Evolutionary conservation across 352 stramenopile genomes (phyloP).

Genomic region (Phytophthora citricola): DNA sequence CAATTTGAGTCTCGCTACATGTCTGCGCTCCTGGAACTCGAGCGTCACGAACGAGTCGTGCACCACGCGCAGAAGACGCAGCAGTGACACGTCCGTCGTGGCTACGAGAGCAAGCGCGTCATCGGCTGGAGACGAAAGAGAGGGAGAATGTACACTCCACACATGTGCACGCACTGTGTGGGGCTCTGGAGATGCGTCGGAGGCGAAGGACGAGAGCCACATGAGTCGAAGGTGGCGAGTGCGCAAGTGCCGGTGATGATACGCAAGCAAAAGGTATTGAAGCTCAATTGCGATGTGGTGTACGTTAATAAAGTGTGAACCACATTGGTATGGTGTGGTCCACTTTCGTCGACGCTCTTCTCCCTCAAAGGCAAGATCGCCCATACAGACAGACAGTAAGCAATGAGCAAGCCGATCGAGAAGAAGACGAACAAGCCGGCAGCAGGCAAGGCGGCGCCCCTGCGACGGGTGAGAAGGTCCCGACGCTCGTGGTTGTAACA

Average conservation of each 20-base stretch:
- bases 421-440: constrained; percentile 36
- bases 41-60: constrained; percentile 64
- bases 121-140: constrained; percentile 8
- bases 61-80: constrained; percentile 52
- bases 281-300: constrained; percentile 12
- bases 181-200: constrained; percentile 7
- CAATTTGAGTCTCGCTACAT: constrained; percentile 47
- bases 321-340: neutral
- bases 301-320: constrained; percentile 8
- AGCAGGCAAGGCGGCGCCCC: constrained; percentile 5
- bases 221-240: constrained; percentile 27
- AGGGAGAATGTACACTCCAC: constrained; percentile 28
- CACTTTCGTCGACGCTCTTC: constrained; percentile 3
- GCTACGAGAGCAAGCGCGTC: constrained; percentile 45
- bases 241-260: constrained; percentile 32
- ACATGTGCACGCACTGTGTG: constrained; percentile 38
- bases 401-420: constrained; percentile 49
- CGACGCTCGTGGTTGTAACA: constrained; percentile 78
- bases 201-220: constrained; percentile 69
- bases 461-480: constrained; percentile 57
- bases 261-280: constrained; percentile 36
- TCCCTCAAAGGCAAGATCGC: constrained; percentile 14
- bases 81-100: constrained; percentile 47
- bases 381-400: constrained; percentile 3
- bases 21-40: constrained; percentile 23